These are phyloP conservation scores for Nicotiana knightiana DNA, from an alignment of 257 asterid species.

Conservation along the genomic window DNA sequence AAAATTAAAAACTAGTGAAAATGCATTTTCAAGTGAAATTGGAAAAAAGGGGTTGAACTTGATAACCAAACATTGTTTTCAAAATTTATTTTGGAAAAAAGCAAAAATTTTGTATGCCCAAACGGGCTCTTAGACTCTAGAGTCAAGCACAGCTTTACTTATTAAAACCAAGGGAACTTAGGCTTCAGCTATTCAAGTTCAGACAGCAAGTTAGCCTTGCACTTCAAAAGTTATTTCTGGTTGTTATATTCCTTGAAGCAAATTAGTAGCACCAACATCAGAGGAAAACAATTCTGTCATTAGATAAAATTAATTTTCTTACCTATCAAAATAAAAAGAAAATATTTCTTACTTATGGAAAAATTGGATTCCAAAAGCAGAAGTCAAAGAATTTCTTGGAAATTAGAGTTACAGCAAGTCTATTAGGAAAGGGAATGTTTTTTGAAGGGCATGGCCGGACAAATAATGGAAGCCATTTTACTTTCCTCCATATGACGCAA, in stretches of 20 bases:
- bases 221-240: neutral
- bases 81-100: no score
- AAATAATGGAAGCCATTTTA: neutral
- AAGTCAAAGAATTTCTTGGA: neutral
- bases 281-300: no score
- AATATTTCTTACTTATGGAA: neutral
- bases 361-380: neutral
- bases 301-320: neutral
- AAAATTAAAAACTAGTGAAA: no score
- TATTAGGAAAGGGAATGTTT: neutral
- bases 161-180: neutral
- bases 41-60: no score
- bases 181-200: neutral
- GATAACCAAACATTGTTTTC: no score
- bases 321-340: no score
- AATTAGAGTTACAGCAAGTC: neutral
- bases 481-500: neutral
- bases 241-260: neutral
- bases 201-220: neutral
- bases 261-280: neutral
- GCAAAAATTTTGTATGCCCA: no score
- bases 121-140: neutral
- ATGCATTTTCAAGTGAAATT: no score
- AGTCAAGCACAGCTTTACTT: neutral
- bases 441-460: neutral